Base-by-base conservation (phyloP, 805 yeast species). In the Lipomyces anomalus region DNA sequence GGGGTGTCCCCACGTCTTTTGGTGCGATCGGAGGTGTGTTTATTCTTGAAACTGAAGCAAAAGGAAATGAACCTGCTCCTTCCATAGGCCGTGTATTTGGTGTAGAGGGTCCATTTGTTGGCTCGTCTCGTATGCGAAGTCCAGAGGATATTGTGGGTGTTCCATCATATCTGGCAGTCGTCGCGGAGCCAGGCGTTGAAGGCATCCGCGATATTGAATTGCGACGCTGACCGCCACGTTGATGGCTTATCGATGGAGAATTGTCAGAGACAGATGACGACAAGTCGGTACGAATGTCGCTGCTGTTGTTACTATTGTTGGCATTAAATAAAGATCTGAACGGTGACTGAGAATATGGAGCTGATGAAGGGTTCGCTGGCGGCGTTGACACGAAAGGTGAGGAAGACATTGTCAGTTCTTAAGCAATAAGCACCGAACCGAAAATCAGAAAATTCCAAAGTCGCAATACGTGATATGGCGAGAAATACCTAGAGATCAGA, bases 331-430 rank as follows among this genome's bases (percentile, higher is more conserved):
- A 36, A 21, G 53, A n/a, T 35, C 42, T 50, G 43, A 50, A 48
- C 13, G 52, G 55, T 4, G 55, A 50, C 22, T 43, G 49, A 16
- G 49, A 46, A 24, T 43, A 46, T 21, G 49, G 49, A 18, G 49
- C 42, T 2, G 47, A 24, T 3, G 48, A 11, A 22, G 21, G 11
- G 35, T 18, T 22, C 22, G 6, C 69, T 72, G n/a, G 69, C 60
- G 1, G 75, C 74, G 44, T 65, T 67, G n/a, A 60, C 60, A 34
- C 69, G 61, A 30, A 69, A 73, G 32, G 32, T 28, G 32, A 13
- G 32, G 40, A 29, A n/a, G n/a, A n/a, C n/a, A 16, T 13, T 28
- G 32, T 16, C 32, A 28, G 13, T 28, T 13, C 16, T 28, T 28
- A 28, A 16, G 16, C 16, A 13, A 13, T 28, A 28, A 28, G 16